Evolutionary conservation across 495 filamentous ascomycete genomes (phyloP).

Genomic region (Durotheca rogersii): DNA sequence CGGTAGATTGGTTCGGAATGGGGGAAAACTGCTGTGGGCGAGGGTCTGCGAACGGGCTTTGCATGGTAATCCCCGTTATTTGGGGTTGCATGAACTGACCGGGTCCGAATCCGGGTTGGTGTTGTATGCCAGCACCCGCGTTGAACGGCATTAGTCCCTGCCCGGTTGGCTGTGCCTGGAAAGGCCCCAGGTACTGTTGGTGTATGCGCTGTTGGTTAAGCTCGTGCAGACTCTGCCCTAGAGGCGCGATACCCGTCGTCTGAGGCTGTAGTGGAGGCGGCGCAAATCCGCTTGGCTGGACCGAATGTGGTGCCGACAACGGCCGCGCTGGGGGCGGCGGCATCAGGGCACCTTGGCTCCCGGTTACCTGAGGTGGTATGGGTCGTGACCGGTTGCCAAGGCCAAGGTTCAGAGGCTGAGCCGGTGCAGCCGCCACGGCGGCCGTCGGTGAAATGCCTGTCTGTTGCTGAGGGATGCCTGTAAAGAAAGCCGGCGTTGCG

Average conservation of each 20-base stretch:
- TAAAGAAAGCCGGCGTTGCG: constrained; percentile 53
- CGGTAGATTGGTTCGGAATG: constrained; percentile 64
- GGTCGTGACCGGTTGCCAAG: constrained; percentile 66
- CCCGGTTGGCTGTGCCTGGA: constrained; percentile 45
- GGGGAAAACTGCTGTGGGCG: constrained; percentile 60
- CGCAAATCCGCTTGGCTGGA: constrained; percentile 70
- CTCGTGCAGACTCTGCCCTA: constrained; percentile 74
- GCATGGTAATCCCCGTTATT: constrained; percentile 39
- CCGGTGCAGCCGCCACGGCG: constrained; percentile 26
- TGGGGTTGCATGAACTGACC: constrained; percentile 52
- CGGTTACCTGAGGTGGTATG: constrained; percentile 63
- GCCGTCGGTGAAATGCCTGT: constrained; percentile 35
- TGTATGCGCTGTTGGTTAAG: constrained; percentile 67
- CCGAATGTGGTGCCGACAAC: constrained; percentile 84
- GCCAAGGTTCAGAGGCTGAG: constrained; percentile 43
- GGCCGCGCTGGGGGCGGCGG: constrained; percentile 81
- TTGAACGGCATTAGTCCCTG: constrained; percentile 43
- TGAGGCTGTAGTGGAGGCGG: constrained; percentile 78
- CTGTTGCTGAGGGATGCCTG: constrained; percentile 37
- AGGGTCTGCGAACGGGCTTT: constrained; percentile 53
- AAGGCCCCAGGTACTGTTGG: constrained; percentile 50
- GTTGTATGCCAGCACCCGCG: constrained; percentile 44
- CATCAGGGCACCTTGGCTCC: constrained; percentile 59
- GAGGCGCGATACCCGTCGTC: constrained; percentile 76
- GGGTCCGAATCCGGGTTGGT: constrained; percentile 60